phyloP scores from a whole-genome alignment of 805 yeast species.

The Suhomyces sp. region DNA sequence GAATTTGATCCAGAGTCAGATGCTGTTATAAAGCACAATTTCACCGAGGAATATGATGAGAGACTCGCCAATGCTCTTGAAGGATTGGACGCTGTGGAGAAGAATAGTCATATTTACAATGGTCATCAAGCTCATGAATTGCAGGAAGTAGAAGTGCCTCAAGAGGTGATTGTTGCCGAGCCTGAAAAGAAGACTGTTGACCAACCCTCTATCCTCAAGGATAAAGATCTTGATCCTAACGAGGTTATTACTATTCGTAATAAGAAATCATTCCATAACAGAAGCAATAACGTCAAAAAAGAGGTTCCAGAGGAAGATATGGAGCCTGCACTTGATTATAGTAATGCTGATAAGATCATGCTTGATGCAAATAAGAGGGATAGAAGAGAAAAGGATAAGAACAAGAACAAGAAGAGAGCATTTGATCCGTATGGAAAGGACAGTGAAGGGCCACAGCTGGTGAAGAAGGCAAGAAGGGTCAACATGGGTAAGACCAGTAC shows the following conservation, averaged over 20 bases:
- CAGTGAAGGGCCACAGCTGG: slow-evolving; percentile 53
- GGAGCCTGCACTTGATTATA: slow-evolving; percentile 43
- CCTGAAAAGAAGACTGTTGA: too few species aligned
- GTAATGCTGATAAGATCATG: slow-evolving; percentile 43
- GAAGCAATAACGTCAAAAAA: slow-evolving; percentile 7
- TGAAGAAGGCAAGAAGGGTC: slow-evolving; percentile 43
- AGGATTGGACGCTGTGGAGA: slow-evolving; percentile 13
- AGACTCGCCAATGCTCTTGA: slow-evolving; percentile 14
- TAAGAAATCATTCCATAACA: slow-evolving; percentile 12
- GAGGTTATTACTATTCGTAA: slow-evolving; percentile 44
- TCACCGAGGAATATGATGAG: slow-evolving; percentile 15
- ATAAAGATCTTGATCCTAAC: slow-evolving; percentile 23
- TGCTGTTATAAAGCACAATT: slow-evolving; percentile 16
- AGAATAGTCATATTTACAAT: slow-evolving; percentile 6
- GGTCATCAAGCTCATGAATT: slow-evolving; percentile 10
- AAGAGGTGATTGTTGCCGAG: slow-evolving; percentile 5
- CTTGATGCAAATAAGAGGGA: slow-evolving; percentile 15
- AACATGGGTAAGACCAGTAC: slow-evolving; percentile 40
- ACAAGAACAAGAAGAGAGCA: slow-evolving; percentile 33
- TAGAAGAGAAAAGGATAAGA: slow-evolving; percentile 17
- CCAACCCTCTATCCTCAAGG: too few species aligned
- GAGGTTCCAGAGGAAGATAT: slow-evolving; percentile 9
- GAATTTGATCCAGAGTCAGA: slow-evolving; percentile 14
- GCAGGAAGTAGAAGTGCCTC: slow-evolving; percentile 7
- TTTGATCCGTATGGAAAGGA: slow-evolving; percentile 61